phyloP scores from a whole-genome alignment of 1,284 basidiomycete genomes.

The Apiotrichum porosum region DNA sequence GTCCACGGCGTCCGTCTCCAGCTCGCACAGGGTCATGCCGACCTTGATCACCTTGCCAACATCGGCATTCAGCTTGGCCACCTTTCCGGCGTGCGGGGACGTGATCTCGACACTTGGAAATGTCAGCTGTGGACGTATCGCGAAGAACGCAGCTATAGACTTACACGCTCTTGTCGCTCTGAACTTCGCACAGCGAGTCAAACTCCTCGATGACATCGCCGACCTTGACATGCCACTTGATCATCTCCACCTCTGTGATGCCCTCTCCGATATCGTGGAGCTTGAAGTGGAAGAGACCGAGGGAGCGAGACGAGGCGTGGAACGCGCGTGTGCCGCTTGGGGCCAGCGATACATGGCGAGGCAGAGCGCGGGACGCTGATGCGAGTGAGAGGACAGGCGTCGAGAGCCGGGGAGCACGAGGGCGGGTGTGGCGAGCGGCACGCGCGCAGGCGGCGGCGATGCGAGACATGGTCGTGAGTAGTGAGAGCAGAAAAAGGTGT shows the following conservation, averaged over 20 bases:
- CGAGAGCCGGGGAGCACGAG: background rate
- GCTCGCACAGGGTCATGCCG: constrained; percentile 73
- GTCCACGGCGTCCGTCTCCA: constrained; percentile 53
- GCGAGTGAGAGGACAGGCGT: background rate
- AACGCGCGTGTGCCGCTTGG: constrained; percentile 9
- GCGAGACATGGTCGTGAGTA: background rate
- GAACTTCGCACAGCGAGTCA: constrained; percentile 85
- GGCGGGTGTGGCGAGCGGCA: background rate
- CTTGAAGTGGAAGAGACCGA: constrained; percentile 57
- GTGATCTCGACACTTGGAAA: constrained; percentile 77
- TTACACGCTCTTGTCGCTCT: constrained; percentile 70
- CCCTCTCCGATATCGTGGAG: constrained; percentile 94
- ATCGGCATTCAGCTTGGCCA: constrained; percentile 67
- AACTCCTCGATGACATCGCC: constrained; percentile 65
- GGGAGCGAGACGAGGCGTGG: constrained; percentile 8
- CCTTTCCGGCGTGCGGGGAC: constrained; percentile 73
- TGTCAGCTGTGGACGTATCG: background rate
- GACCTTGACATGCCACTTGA: constrained; percentile 74
- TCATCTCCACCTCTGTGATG: constrained; percentile 78
- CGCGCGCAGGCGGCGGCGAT: background rate
- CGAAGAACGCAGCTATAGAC: no score
- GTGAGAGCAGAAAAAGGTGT: no score
- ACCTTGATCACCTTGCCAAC: constrained; percentile 85
- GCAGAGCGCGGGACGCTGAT: background rate
- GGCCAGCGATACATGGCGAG: no score